phyloP scores from a whole-genome alignment of 1,139 yeast species.

The Kodamaea plutei region DNA sequence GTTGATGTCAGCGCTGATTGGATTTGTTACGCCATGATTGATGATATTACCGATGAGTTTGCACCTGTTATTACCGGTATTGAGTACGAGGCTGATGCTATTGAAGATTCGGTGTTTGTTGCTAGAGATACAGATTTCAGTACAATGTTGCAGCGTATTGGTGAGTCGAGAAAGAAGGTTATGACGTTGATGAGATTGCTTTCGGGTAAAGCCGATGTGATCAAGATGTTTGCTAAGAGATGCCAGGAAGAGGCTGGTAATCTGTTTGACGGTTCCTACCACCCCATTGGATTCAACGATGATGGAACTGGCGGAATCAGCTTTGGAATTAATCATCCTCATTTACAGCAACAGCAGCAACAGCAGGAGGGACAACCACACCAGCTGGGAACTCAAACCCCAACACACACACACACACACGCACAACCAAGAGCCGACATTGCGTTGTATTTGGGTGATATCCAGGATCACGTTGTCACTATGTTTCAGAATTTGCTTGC shows the following conservation, averaged over 20 bases:
- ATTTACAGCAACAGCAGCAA: slow-evolving; percentile 14
- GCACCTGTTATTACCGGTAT: slow-evolving; percentile 86
- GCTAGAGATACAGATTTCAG: slow-evolving; percentile 53
- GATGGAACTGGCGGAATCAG: slow-evolving; percentile 18
- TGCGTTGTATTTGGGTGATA: slow-evolving; percentile 89
- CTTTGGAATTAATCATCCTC: slow-evolving; percentile 14
- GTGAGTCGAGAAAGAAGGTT: slow-evolving; percentile 83
- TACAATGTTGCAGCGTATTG: slow-evolving; percentile 72
- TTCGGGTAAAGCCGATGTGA: slow-evolving; percentile 95
- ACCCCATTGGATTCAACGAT: slow-evolving; percentile 12
- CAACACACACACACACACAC: slow-evolving; percentile 6
- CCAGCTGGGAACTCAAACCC: slow-evolving; percentile 1
- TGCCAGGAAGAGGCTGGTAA: slow-evolving; percentile 64
- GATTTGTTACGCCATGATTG: slow-evolving; percentile 90
- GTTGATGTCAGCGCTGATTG: slow-evolving; percentile 88
- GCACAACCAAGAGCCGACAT: slow-evolving; percentile 79
- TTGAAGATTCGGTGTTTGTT: slow-evolving; percentile 66
- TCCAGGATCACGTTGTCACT: slow-evolving; percentile 94
- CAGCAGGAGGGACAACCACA: slow-evolving; percentile 6
- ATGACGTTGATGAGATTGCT: slow-evolving; percentile 89
- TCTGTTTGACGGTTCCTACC: slow-evolving; percentile 9
- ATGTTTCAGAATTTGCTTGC: slow-evolving; percentile 89
- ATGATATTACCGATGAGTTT: slow-evolving; percentile 90
- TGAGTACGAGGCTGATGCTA: slow-evolving; percentile 88
- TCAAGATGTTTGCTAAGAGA: slow-evolving; percentile 94